Conservation (phyloP, 2,329 filamentous ascomycete species). For the Teratosphaeria viscida region DNA sequence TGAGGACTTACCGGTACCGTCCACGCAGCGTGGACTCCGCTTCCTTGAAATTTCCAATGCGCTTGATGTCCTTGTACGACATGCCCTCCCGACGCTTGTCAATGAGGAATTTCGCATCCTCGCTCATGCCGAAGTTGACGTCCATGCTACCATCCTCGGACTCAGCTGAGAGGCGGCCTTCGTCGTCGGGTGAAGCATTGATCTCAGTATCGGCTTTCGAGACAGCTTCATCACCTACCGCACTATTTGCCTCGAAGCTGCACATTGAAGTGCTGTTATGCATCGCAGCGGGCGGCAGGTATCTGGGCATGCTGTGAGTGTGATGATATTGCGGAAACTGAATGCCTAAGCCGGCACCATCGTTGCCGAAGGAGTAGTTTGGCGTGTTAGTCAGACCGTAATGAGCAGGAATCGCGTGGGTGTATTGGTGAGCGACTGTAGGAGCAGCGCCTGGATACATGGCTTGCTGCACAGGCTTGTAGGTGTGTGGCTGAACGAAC, state of each 20-base stretch:
- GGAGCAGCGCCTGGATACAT: background rate
- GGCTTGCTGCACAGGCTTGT: background rate
- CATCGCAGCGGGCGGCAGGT: background rate
- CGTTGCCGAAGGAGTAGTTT: background rate
- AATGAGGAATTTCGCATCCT: slow-evolving; percentile 31
- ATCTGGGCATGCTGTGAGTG: background rate
- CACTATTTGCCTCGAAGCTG: background rate
- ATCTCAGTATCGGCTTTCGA: background rate
- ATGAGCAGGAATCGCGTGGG: background rate
- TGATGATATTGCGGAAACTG: background rate
- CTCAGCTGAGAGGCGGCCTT: background rate
- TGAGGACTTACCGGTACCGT: slow-evolving; percentile 40
- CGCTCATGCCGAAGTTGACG: background rate
- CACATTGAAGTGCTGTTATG: background rate
- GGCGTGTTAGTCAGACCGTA: background rate
- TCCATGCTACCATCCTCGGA: background rate
- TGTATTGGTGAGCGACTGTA: background rate
- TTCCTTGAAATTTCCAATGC: slow-evolving; percentile 45
- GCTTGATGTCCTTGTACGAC: slow-evolving; percentile 56
- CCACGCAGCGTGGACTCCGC: slow-evolving; percentile 65
- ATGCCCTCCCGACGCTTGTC: slow-evolving; percentile 45
- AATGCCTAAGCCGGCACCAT: background rate
- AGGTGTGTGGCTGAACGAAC: background rate
- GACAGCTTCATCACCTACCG: background rate
- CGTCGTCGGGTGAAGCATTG: background rate